Evolutionary conservation across 495 filamentous ascomycete genomes (phyloP), one percentile per base, ranked within the genome.

Genomic region (Elaphomyces granulatus): DNA sequence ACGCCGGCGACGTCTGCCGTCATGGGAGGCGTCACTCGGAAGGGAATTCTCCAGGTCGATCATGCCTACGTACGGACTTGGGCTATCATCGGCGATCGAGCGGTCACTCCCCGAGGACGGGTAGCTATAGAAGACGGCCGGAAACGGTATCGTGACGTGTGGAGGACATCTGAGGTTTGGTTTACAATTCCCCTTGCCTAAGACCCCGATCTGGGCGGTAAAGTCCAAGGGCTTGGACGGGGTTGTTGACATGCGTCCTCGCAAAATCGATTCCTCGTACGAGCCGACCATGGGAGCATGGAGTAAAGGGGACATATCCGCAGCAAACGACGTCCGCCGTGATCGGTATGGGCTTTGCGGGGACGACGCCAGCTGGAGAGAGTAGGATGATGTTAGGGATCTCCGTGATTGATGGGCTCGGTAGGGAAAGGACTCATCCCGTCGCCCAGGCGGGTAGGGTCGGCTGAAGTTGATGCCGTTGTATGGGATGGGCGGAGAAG

Each of bases 241-340:
- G 7, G 78, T 90, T 9, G 87, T 96, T 32, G 92, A 96, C 90
- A 98, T 98, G 39, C 92, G 74, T 19, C 90, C 90, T 16, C 84
- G 76, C 2, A 98, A 64, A 37, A 98, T 95, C 2, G 85, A 94
- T 58, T 98, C 90, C 56, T 98, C 90, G 49, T 94, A 98, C 2
- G 90, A 95, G 0, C 90, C 90, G 14, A 98, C 90, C 80, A 98
- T 87, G 3, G 87, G 83, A 17, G 88, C 88, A 62, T 87, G 83
- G 20, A 85, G 80, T 15, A 87, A 67, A 2, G 83, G 72, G 10
- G 85, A 83, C 12, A 65, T 58, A 15, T 95, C 87, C 2, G 81
- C 80, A 28, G 74, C 68, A 41, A 80, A 67, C 1, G 87, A 93
- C 1, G 80, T 80, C 28, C 82, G 66, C 38, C 85, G 71, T 15